phyloP scores from a whole-genome alignment of 257 asterid species.

The Ajuga chamaepitys region DNA sequence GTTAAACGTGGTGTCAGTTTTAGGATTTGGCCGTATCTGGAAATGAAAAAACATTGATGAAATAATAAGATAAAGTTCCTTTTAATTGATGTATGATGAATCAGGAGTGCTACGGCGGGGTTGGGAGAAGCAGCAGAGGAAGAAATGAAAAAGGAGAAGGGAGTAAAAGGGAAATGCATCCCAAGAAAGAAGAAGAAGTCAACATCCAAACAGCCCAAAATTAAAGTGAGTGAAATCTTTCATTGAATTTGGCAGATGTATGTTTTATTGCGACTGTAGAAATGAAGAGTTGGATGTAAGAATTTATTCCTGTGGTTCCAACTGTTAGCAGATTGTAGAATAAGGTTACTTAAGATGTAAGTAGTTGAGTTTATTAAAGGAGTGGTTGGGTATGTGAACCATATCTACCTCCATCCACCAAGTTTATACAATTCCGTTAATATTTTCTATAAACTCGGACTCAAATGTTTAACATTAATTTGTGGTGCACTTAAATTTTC shows the following conservation, averaged over 20 bases:
- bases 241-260: neutral
- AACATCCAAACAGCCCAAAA: constrained; percentile 37
- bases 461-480: too few species aligned
- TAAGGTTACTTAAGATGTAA: neutral
- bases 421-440: too few species aligned
- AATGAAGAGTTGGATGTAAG: constrained; percentile 7
- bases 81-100: too few species aligned
- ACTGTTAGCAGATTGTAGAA: neutral
- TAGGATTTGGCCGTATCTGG: too few species aligned
- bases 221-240: constrained; percentile 20
- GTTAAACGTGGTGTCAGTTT: too few species aligned
- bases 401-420: too few species aligned
- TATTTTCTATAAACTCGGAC: too few species aligned
- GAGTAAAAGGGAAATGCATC: constrained; percentile 60
- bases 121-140: constrained; percentile 29
- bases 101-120: constrained; percentile 44
- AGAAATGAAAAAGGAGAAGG: constrained; percentile 33
- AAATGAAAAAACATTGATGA: too few species aligned
- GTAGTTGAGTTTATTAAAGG: neutral
- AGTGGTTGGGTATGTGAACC: neutral
- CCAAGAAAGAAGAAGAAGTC: constrained; percentile 51
- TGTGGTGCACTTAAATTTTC: too few species aligned
- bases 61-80: too few species aligned
- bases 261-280: neutral
- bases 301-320: neutral